Percentiles rank a stretch among this genome's conserved stretches.
Evolutionary conservation across 1,284 basidiomycete genomes (phyloP).

Genomic region (Leccinum pseudoinsigne): DNA sequence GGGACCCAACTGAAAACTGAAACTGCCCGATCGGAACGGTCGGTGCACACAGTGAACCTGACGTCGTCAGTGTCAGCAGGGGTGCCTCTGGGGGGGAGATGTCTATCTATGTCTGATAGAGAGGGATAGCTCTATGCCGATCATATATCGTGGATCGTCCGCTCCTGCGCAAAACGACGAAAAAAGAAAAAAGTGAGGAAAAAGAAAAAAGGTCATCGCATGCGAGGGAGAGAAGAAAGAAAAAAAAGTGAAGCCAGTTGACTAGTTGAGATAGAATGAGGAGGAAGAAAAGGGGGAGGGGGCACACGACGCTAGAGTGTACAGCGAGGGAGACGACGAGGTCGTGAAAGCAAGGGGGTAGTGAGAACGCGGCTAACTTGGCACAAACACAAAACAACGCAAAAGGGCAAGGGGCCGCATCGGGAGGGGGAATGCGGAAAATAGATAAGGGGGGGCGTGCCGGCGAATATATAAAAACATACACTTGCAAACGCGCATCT

Average conservation of each 20-base stretch:
- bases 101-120: conserved; percentile 16
- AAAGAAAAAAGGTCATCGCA: neutral
- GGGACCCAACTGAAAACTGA: neutral
- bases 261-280: neutral
- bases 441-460: conserved; percentile 1
- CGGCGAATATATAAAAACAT: conserved; percentile 2
- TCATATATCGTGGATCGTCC: conserved; percentile 19
- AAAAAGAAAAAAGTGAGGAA: neutral
- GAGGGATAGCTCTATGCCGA: conserved; percentile 20
- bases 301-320: conserved; percentile 10
- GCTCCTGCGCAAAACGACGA: conserved; percentile 4
- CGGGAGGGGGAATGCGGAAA: neutral
- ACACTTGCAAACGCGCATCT: conserved; percentile 18
- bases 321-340: conserved; percentile 19
- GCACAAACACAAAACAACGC: conserved; percentile 8
- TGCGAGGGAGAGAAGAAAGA: neutral
- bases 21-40: neutral
- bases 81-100: neutral
- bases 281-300: neutral
- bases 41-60: neutral
- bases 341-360: conserved; percentile 10
- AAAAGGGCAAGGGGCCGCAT: neutral
- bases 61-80: neutral
- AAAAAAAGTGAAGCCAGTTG: neutral
- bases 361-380: conserved; percentile 3